A percentile compares a stretch with the other conserved stretches of the same genome.
Evolutionary conservation across 2,329 filamentous ascomycete species (phyloP).

Genomic region (Leptographium flavum): DNA sequence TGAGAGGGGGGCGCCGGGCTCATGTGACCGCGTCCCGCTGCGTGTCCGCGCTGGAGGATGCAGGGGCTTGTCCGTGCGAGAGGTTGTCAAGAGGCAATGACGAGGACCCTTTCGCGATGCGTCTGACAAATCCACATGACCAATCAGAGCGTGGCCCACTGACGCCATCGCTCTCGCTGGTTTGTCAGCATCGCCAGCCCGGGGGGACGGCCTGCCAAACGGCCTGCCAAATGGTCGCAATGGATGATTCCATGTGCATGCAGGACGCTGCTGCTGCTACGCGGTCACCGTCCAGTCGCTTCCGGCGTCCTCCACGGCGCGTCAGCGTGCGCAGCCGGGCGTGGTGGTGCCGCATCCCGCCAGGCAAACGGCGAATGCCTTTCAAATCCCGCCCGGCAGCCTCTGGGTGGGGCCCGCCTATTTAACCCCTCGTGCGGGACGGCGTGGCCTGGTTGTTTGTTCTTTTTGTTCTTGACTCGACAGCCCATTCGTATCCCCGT

Average conservation of each 20-base stretch:
- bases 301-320: no score
- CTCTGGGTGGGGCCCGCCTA: not conserved
- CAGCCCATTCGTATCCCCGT: not conserved
- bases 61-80: no score
- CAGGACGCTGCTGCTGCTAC: no score
- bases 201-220: not conserved
- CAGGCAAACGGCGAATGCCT: not conserved
- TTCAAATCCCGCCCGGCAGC: not conserved
- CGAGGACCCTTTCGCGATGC: no score
- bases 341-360: no score
- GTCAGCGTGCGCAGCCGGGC: no score
- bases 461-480: not conserved
- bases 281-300: no score
- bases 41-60: no score
- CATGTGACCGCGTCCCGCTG: no score
- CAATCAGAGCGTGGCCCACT: not conserved
- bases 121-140: not conserved
- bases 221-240: not conserved
- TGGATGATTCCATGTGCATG: no score
- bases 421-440: not conserved
- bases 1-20: no score
- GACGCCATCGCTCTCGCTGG: not conserved
- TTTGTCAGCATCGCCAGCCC: not conserved
- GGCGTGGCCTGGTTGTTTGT: not conserved
- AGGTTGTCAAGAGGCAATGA: no score